Base-by-base conservation (phyloP, 306 rosid genomes). In the Corylus heterophylla region DNA sequence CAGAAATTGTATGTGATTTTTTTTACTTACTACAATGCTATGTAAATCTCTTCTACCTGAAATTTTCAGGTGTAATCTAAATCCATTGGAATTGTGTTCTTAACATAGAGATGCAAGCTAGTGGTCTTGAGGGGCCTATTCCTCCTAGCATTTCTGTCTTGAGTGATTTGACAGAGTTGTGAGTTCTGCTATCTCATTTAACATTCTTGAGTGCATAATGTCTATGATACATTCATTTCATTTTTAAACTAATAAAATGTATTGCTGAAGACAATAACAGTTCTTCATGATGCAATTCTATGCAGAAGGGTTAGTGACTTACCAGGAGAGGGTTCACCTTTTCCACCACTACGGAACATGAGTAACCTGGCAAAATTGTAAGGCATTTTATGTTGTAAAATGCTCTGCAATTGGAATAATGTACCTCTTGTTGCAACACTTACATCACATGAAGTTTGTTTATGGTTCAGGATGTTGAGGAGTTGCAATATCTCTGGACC, bases 271-370 rank as follows among this genome's bases (percentile, higher is more conserved):
- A 16, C 42, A 3, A 0, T 45, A 17, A 27, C 58, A 31, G 16
- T 63, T 62, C 11, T 39, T 27, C 17, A 16, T 68, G 68, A 58
- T 17, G 59, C 39, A 54, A 84, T 31, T 25, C 42, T 51, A 1
- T 50, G 70, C 86, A 83, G 86, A 75, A 61, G 86, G 55, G 72
- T 80, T 50, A 83, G 80, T 3, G 86, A 75, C 64, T 69, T 83
- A 22, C 35, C n/a, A 42, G 80, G 86, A 59, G 74, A 35, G 74
- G 47, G 52, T 29, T 74, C 76, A 68, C 31, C 13, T 9, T 76
- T 80, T 73, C 87, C 82, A 1, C 9, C 4, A 71, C 39, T 80
- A 49, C 8, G 25, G 5, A 80, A 42, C 12, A 76, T 76, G 79
- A 58, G 54, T 73, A 42, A 27, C 48, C 8, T 84, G 73, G 8